Base-by-base conservation (phyloP, 768 basidiomycete genomes). In the Tricholomella constricta region DNA sequence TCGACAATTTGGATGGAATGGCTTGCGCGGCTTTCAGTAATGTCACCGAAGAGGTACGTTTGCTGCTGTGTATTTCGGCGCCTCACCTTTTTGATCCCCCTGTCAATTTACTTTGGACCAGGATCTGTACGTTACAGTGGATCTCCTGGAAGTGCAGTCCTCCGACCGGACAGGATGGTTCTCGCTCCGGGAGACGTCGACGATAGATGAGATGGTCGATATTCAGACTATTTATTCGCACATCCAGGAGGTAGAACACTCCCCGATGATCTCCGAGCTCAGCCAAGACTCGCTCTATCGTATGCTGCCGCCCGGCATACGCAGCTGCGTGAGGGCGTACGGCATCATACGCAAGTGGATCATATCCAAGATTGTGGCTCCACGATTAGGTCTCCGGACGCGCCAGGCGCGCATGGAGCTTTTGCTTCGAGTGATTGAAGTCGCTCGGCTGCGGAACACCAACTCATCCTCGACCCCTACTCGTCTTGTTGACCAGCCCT, bases 81-180 rank as follows among this genome's bases (percentile, higher is more conserved):
- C 45, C 48, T 25, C 11, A 45, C 32, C 9, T 12, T 37, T 41
- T 26, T 14, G 54, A 47, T 45, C 22, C 25, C 29, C 23, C 35
- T 51, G 52, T 41, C 34, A 25, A 38, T 40, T 31, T 10, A 53
- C 46, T 27, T 6, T 42, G 45, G 29, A 29, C 38, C 55, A 92
- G 89, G 91, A 93, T 69, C 73, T 94, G 32, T 87, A 90, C 60
- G 75, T 85, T 37, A 84, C 88, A 6, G 81, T 85, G 4, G 91
- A 94, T 65, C 69, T 92, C 15, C 76, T 94, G 9, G 91, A 94
- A 67, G 82, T 90, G 0, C 91, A 94, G 66, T 84, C 82, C 2
- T 80, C 83, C 14, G 91, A 94, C 65, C 82, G 84, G 27, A 85
- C 82, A 2, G 91, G 88, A 2, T 94, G 91, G 91, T 89, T 91